Conservation (phyloP, 495 filamentous ascomycete species). For the Lasiosphaeria ovina region DNA sequence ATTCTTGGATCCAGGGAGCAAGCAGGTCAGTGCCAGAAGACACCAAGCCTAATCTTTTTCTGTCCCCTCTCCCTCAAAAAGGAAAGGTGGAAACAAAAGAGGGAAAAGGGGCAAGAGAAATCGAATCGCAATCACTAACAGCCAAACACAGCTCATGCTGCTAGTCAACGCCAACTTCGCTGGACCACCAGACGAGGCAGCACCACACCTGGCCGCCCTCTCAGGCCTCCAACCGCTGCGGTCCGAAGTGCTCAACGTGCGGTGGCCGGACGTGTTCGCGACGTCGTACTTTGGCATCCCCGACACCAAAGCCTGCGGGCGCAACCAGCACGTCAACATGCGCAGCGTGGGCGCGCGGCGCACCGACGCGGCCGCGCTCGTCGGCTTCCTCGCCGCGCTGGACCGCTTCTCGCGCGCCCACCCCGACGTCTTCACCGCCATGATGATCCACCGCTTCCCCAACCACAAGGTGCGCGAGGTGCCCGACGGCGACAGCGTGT, state of each 20-base stretch:
- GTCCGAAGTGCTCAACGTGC: background rate
- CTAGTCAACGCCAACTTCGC: conserved; percentile 1
- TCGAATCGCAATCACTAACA: background rate
- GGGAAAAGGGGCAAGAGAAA: background rate
- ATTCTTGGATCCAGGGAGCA: background rate
- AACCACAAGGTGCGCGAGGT: background rate
- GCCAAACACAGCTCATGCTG: background rate
- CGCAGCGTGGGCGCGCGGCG: background rate
- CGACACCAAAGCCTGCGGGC: conserved; percentile 1
- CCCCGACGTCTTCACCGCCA: background rate
- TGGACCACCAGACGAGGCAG: background rate
- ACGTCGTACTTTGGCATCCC: conserved; percentile 3
- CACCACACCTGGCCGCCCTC: background rate
- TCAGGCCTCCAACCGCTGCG: background rate
- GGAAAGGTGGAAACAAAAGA: too few species aligned
- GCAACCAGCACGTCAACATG: conserved; percentile 6
- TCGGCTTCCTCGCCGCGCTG: background rate
- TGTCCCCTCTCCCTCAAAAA: background rate
- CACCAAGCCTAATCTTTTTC: background rate
- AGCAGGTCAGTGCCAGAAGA: background rate
- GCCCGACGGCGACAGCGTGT: background rate
- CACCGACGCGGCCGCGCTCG: background rate
- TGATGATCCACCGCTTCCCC: background rate
- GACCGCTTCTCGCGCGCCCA: background rate
- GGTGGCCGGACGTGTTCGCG: background rate